These are phyloP conservation scores for Sphagnum tenellum DNA, from an alignment of 225 moss, liverwort and hornwort species.

Conservation along the genomic window DNA sequence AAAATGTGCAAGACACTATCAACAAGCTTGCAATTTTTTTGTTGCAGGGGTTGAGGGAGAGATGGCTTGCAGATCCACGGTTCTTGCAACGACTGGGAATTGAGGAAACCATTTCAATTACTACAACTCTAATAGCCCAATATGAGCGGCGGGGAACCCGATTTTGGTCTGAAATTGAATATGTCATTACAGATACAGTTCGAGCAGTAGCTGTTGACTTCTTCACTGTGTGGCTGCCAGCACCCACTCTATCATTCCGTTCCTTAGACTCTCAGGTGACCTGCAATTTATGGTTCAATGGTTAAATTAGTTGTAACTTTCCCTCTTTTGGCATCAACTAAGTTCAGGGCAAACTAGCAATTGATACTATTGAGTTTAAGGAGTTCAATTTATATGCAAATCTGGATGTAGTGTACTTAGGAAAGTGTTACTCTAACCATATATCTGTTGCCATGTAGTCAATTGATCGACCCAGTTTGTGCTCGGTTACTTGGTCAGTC, in stretches of 20 bases:
- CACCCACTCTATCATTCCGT: slow-evolving; percentile 77
- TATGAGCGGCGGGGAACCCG: slow-evolving; percentile 62
- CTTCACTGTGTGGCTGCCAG: slow-evolving; percentile 98
- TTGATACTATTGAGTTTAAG: neutral
- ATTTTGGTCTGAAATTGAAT: slow-evolving; percentile 86
- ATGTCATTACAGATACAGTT: slow-evolving; percentile 78
- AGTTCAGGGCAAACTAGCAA: no score
- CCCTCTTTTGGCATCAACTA: no score
- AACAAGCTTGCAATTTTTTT: no score
- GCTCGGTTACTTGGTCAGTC: no score
- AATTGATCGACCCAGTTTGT: no score
- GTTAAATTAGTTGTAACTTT: no score
- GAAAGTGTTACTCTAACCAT: no score
- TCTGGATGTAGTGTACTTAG: no score
- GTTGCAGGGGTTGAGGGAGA: slow-evolving; percentile 75
- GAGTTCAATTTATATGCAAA: no score
- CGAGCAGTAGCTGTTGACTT: slow-evolving; percentile 92
- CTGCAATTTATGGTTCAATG: no score
- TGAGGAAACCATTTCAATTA: slow-evolving; percentile 89
- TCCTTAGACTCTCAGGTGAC: slow-evolving; percentile 43
- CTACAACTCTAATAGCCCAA: slow-evolving; percentile 81
- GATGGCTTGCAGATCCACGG: slow-evolving; percentile 94
- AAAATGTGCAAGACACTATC: no score
- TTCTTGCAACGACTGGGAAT: slow-evolving; percentile 88
- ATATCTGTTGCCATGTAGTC: no score